Percentiles rank a stretch among this genome's conserved stretches.
Evolutionary conservation across 1,284 basidiomycete genomes (phyloP).

Genomic region (Microstroma glucosiphilum): DNA sequence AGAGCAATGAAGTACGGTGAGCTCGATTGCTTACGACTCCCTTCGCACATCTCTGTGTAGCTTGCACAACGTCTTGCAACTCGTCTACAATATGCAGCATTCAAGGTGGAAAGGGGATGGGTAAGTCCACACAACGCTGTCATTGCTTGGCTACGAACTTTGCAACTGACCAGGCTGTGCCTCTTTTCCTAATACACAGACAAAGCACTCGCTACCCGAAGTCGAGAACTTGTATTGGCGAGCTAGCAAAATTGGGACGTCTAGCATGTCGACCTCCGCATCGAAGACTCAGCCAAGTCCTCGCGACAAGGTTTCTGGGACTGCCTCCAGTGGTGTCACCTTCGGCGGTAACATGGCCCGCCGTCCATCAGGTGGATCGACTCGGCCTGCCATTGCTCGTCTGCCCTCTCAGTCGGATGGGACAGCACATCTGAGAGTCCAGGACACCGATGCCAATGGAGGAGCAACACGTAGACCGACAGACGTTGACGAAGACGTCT

Average conservation of each 20-base stretch:
- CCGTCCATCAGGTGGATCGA: not conserved
- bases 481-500: not conserved
- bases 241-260: not conserved
- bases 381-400: not conserved
- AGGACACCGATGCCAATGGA: not conserved
- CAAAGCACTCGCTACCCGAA: slow-evolving; percentile 2
- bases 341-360: not conserved
- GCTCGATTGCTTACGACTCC: not conserved
- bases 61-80: slow-evolving; percentile 3
- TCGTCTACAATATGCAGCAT: slow-evolving; percentile 2
- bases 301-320: not conserved
- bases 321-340: not conserved
- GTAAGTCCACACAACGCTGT: not conserved
- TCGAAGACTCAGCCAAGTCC: not conserved
- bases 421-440: not conserved
- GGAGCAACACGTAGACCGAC: not conserved
- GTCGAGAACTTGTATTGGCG: slow-evolving; percentile 7
- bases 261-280: not conserved
- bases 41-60: not conserved
- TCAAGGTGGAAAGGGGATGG: slow-evolving; percentile 7
- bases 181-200: not conserved
- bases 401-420: not conserved
- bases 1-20: no score
- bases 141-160: no score
- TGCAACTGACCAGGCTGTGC: no score